Percentiles rank a stretch among this genome's conserved stretches.
These are phyloP conservation scores for Oehlia diaphana DNA, from an alignment of 192 early-diverging fungal species.

Conservation along the genomic window DNA sequence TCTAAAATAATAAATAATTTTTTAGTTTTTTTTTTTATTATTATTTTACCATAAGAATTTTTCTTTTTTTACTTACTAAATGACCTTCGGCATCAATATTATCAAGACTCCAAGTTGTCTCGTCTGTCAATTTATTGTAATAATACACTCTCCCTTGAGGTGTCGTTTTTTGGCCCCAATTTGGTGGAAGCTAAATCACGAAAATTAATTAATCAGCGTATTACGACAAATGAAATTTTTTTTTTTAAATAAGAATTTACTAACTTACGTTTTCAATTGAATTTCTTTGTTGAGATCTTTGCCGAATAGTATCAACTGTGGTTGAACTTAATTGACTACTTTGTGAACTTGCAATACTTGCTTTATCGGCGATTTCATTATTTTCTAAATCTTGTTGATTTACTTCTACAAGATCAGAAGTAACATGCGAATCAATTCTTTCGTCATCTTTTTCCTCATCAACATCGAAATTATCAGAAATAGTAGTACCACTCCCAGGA, in stretches of 20 bases:
- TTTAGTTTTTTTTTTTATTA: neutral
- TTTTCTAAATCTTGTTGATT: neutral
- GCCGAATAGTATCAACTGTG: conserved; percentile 10
- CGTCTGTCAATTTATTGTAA: conserved; percentile 51
- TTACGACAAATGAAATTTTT: neutral
- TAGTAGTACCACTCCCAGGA: conserved; percentile 24
- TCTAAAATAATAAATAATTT: neutral
- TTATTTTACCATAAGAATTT: neutral
- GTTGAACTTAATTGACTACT: conserved; percentile 13
- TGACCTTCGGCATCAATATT: conserved; percentile 33
- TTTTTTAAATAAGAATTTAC: neutral
- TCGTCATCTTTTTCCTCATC: conserved; percentile 1
- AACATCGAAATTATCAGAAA: neutral
- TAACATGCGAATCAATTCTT: too few species aligned
- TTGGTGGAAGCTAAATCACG: conserved; percentile 37
- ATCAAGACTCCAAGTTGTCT: conserved; percentile 57
- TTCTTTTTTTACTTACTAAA: neutral
- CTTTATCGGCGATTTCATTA: conserved; percentile 1
- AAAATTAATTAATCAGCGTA: neutral
- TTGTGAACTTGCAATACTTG: conserved; percentile 19
- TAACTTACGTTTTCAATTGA: neutral
- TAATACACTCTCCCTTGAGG: conserved; percentile 52
- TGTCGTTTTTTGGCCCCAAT: conserved; percentile 49
- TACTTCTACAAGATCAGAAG: neutral
- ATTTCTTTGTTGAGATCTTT: conserved; percentile 16